These are phyloP conservation scores for Kwoniella sp. DNA, from an alignment of 768 basidiomycete species.

Conservation along the genomic window DNA sequence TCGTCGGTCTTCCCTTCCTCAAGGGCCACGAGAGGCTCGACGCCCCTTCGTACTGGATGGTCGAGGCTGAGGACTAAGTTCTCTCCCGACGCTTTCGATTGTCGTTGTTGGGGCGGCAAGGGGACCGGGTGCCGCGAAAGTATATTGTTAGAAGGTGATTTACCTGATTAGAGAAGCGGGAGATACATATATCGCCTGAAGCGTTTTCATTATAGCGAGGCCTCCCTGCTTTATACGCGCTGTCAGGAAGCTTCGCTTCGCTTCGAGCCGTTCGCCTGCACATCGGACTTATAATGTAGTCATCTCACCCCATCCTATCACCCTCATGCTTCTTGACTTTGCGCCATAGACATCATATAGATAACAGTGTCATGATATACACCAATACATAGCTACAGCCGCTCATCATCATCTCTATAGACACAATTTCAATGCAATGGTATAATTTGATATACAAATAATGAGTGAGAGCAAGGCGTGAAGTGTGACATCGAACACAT, in stretches of 20 bases:
- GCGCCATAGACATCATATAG: neutral
- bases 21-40: constrained; percentile 72
- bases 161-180: neutral
- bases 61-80: constrained; percentile 71
- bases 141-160: neutral
- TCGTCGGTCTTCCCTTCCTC: constrained; percentile 67
- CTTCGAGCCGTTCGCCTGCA: too few relatives aligned
- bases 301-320: too few relatives aligned
- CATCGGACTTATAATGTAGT: too few relatives aligned
- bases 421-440: constrained; percentile 1
- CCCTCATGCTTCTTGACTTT: neutral
- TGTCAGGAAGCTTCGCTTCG: too few relatives aligned
- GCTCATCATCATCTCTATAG: neutral
- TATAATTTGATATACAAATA: neutral
- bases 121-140: too few relatives aligned
- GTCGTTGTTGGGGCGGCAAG: neutral
- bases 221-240: too few relatives aligned
- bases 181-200: neutral
- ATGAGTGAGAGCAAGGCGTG: too few relatives aligned
- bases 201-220: neutral
- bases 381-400: neutral
- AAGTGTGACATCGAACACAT: too few relatives aligned
- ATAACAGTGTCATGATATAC: constrained; percentile 7
- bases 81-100: too few relatives aligned
- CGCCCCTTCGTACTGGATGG: constrained; percentile 84